These are phyloP conservation scores for Aspergillus ibericus DNA, from an alignment of 2,329 filamentous ascomycete genomes.

Conservation along the genomic window DNA sequence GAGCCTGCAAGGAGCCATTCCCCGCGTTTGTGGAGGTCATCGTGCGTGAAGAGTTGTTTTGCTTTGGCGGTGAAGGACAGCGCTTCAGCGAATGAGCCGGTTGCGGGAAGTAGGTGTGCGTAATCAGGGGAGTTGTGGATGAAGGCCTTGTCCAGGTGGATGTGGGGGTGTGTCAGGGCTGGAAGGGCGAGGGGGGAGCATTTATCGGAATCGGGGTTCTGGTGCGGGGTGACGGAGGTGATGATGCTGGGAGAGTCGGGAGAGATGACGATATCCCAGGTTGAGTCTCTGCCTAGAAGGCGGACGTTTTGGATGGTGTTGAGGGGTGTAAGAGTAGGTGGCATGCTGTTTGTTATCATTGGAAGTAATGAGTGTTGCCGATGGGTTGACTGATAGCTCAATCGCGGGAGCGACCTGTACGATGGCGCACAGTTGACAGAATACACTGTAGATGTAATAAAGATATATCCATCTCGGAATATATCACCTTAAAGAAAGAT, in stretches of 20 bases:
- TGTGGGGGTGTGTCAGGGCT: conserved; percentile 68
- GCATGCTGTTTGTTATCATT: conserved; percentile 4
- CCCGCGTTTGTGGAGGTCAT: conserved; percentile 65
- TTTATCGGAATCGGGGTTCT: conserved; percentile 5
- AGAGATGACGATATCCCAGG: conserved; percentile 34
- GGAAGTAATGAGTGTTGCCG: not conserved
- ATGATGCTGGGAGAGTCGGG: conserved; percentile 21
- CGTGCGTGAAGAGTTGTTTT: conserved; percentile 61
- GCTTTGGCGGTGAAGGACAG: conserved; percentile 59
- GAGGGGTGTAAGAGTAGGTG: conserved; percentile 15
- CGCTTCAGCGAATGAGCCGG: conserved; percentile 66
- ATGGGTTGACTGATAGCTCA: too few species aligned
- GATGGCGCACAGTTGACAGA: not conserved
- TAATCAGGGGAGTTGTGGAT: conserved; percentile 47
- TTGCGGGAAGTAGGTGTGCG: conserved; percentile 57
- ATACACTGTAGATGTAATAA: not conserved
- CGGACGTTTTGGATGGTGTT: conserved; percentile 28
- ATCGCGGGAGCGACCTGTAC: not conserved
- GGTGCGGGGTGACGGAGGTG: conserved; percentile 25
- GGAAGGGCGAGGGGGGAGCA: conserved; percentile 45
- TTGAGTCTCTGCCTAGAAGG: conserved; percentile 25
- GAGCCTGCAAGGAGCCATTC: conserved; percentile 66
- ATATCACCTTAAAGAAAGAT: too few species aligned
- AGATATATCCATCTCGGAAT: not conserved
- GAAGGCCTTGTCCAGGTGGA: conserved; percentile 63